phyloP scores from a whole-genome alignment of 306 rosid species.

The Rosa rugosa region DNA sequence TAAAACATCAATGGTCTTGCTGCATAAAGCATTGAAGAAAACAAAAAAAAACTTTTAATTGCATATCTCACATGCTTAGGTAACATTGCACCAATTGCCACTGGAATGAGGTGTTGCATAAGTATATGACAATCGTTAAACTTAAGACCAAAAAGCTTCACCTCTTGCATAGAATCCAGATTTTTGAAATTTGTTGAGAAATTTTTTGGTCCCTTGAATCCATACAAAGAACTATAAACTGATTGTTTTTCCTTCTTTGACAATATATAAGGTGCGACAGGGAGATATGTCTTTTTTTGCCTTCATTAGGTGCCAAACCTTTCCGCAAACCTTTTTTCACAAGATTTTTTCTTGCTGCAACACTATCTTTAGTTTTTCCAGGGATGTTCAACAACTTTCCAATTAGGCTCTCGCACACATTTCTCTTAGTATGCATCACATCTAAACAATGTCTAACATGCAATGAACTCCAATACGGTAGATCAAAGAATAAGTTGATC shows the following conservation, averaged over 20 bases:
- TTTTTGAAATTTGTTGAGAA: too few relatives aligned
- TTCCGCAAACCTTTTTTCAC: too few relatives aligned
- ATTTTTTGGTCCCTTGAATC: not conserved
- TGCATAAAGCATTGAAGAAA: too few relatives aligned
- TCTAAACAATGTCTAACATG: not conserved
- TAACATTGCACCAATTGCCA: too few relatives aligned
- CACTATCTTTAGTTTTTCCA: not conserved
- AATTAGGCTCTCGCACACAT: not conserved
- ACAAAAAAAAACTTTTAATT: too few relatives aligned
- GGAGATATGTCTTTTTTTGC: not conserved
- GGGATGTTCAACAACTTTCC: not conserved
- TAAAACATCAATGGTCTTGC: too few relatives aligned
- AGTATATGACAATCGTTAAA: too few relatives aligned
- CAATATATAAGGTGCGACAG: not conserved
- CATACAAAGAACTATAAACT: not conserved
- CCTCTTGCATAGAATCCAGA: too few relatives aligned
- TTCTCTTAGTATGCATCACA: conserved; percentile 8
- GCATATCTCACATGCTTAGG: too few relatives aligned
- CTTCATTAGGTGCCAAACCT: not conserved
- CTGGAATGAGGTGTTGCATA: too few relatives aligned
- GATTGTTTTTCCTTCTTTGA: not conserved
- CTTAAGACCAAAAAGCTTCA: too few relatives aligned
- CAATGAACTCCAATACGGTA: not conserved
- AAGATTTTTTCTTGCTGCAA: not conserved
- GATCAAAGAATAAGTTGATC: too few relatives aligned